phyloP scores from a whole-genome alignment of 1,284 basidiomycete genomes.

The Irpex sp. region DNA sequence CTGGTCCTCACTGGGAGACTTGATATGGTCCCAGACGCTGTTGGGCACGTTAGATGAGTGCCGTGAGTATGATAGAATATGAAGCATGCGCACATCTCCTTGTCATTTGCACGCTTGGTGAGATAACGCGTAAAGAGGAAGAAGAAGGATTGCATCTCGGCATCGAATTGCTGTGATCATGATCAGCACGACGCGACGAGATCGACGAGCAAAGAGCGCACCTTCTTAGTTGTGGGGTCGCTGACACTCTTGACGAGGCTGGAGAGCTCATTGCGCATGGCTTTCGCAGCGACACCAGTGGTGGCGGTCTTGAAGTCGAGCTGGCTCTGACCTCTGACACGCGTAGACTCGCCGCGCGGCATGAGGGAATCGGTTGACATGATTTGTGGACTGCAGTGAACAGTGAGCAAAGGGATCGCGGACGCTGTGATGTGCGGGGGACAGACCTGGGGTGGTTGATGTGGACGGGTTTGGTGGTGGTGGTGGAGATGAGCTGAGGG shows the following conservation, averaged over 20 bases:
- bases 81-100: constrained; percentile 74
- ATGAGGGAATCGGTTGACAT: constrained; percentile 39
- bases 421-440: constrained; percentile 7
- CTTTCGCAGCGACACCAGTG: constrained; percentile 94
- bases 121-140: constrained; percentile 98
- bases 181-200: constrained; percentile 10
- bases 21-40: constrained; percentile 97
- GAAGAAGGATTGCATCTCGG: constrained; percentile 99
- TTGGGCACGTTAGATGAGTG: constrained; percentile 14
- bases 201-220: constrained; percentile 29
- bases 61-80: no score
- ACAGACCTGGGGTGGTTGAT: constrained; percentile 38
- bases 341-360: constrained; percentile 55
- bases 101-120: constrained; percentile 88
- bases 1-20: constrained; percentile 90
- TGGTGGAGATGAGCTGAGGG: constrained; percentile 59
- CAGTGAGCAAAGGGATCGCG: constrained; percentile 14
- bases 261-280: constrained; percentile 98
- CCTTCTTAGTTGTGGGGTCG: constrained; percentile 80
- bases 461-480: constrained; percentile 55
- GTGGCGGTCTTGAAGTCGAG: constrained; percentile 97
- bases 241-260: constrained; percentile 82
- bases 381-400: constrained; percentile 34
- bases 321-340: constrained; percentile 62
- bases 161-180: constrained; percentile 80